Evolutionary conservation across 2,329 filamentous ascomycete species (phyloP), one percentile per base, ranked within the genome.

Genomic region (Colletotrichum destructivum): DNA sequence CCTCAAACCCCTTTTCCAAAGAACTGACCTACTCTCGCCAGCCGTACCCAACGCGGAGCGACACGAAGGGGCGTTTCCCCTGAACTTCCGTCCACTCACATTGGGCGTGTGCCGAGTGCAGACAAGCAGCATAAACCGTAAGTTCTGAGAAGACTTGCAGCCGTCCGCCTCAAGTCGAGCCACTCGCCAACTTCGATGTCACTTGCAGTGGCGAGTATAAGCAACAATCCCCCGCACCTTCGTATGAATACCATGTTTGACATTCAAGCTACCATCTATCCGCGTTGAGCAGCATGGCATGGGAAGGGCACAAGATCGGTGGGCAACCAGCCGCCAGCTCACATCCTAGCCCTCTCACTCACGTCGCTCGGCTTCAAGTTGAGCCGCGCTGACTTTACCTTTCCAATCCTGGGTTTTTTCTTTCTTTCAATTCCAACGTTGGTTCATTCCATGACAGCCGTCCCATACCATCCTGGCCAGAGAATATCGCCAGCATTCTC

Each of bases 361-460:
- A 26, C 23, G 23, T 60, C 42, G 3, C 8, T 31, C 61, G 56
- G 49, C 52, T 62, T 44, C 35, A 59, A 66, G 18, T 68, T 68
- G 60, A 40, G 49, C 60, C 57, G 52, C 47, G 57, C 62, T 71
- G 68, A 68, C 68, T 26, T 44, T 21, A 16, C 47, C 6, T 40
- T 21, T 7, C n/a, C 15, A 6, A 31, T n/a, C 35, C 4, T 18
- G 23, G 23, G 23, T 31, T 51, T 47, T 7, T 66, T 26, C 8
- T 38, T 31, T 49, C 38, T 7, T 66, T 26, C 12, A 35, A 15
- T 21, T 35, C 35, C 31, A 26, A 40, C 11, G 15, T 16, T 54
- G 11, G 26, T 38, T 38, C 38, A 42, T 7, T 35, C 18, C 21
- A 55, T 42, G 35, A 38, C 38, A 18, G 23, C 49, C 12, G 11